Percentiles rank a stretch among this genome's conserved stretches.
Evolutionary conservation across 2,329 filamentous ascomycete genomes (phyloP).

Genomic region (Nakataea oryzae): DNA sequence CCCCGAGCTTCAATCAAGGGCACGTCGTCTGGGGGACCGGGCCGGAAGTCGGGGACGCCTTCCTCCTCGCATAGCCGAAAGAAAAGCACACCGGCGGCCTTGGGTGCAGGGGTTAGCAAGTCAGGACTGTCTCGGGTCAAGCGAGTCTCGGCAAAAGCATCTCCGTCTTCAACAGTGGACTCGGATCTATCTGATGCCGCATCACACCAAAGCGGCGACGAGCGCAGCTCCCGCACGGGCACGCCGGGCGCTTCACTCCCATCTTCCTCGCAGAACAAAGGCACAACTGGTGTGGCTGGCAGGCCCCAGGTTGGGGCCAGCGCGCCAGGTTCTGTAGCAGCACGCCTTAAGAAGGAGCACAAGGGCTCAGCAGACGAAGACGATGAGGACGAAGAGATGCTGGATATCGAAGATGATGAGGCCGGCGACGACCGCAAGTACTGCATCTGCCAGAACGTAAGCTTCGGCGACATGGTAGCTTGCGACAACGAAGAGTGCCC

Average conservation of each 20-base stretch:
- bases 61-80: slow-evolving; percentile 29
- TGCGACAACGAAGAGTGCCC: slow-evolving; percentile 77
- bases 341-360: slow-evolving; percentile 3
- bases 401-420: slow-evolving; percentile 55
- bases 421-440: slow-evolving; percentile 72
- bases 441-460: slow-evolving; percentile 73
- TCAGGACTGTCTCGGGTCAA: slow-evolving; percentile 55
- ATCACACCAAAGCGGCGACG: slow-evolving; percentile 37
- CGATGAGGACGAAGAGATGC: slow-evolving; percentile 38
- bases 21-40: slow-evolving; percentile 19
- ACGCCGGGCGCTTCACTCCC: slow-evolving; percentile 16
- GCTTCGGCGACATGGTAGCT: slow-evolving; percentile 80
- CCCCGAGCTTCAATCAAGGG: slow-evolving; percentile 42
- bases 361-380: slow-evolving; percentile 21
- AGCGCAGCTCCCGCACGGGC: slow-evolving; percentile 33
- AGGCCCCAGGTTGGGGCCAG: slow-evolving; percentile 1
- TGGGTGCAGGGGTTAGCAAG: slow-evolving; percentile 28
- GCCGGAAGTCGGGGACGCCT: slow-evolving; percentile 37
- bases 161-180: slow-evolving; percentile 51
- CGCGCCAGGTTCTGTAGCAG: background rate
- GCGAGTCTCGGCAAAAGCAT: slow-evolving; percentile 44
- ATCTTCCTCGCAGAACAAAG: background rate
- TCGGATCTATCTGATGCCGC: slow-evolving; percentile 57
- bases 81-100: slow-evolving; percentile 28
- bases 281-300: background rate